A percentile compares a stretch with the other conserved stretches of the same genome.
Conservation (phyloP, 768 basidiomycete species). For the Grammothele lineata region DNA sequence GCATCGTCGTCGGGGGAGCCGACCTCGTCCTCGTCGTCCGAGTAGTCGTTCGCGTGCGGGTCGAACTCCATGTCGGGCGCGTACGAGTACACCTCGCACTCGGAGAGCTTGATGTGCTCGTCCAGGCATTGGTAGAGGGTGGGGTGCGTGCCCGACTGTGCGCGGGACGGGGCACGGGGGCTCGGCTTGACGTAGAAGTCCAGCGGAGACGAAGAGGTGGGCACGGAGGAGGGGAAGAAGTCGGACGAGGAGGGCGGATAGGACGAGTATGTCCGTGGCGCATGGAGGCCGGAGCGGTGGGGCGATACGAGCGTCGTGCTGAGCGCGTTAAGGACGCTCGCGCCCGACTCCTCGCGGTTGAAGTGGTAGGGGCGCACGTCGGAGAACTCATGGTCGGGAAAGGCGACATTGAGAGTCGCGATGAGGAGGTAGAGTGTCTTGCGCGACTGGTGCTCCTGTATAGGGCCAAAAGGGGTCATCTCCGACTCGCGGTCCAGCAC, state of each 20-base stretch:
- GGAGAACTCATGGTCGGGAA: conserved; percentile 97
- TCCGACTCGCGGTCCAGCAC: conserved; percentile 61
- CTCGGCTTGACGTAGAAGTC: conserved; percentile 48
- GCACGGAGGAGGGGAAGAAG: conserved; percentile 72
- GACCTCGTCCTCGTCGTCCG: conserved; percentile 75
- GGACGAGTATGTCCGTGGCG: conserved; percentile 80
- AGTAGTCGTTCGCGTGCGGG: conserved; percentile 83
- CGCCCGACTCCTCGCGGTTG: conserved; percentile 69
- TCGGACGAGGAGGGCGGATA: conserved; percentile 72
- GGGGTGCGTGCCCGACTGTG: conserved; percentile 83
- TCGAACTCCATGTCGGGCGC: conserved; percentile 90
- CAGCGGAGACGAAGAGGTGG: conserved; percentile 68
- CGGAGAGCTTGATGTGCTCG: conserved; percentile 83
- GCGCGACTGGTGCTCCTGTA: conserved; percentile 77
- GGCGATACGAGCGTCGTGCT: conserved; percentile 80
- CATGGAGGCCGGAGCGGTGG: conserved; percentile 57
- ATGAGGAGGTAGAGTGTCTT: conserved; percentile 97
- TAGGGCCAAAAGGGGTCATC: conserved; percentile 86
- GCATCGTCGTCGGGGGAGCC: conserved; percentile 59
- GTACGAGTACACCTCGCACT: conserved; percentile 96
- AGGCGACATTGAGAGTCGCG: conserved; percentile 94
- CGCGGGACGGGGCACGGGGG: conserved; percentile 67
- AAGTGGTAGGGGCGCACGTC: conserved; percentile 90
- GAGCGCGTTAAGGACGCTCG: conserved; percentile 77
- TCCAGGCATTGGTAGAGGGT: conserved; percentile 83